Evolutionary conservation across 306 rosid species (phyloP), one percentile per base, ranked within the genome.

Genomic region (Vigna hirtella): DNA sequence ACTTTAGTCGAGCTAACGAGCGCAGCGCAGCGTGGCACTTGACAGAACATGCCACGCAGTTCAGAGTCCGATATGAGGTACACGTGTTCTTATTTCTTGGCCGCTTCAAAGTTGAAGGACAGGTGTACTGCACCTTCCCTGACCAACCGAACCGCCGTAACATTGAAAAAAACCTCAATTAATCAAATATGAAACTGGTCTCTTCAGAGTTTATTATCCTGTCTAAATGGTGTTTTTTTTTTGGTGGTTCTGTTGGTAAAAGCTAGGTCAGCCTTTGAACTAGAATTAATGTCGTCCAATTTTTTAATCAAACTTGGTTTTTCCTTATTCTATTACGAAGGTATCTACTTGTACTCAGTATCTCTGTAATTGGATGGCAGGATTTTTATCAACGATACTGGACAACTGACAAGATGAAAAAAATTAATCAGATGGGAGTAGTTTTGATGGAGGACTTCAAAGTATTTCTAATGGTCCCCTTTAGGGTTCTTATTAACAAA

Each of bases 331-430:
- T 73, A 38, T 36, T 36, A 6, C 1, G 7, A 36, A 36, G 42
- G 42, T 7, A 36, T 1, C 4, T 30, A 30, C 9, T 26, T 28
- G 26, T 40, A 28, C n/a, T 49, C 9, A 7, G 66, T 72, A 36
- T 30, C 17, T 45, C 13, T 12, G 15, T 32, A 48, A 17, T 18
- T 72, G 70, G 56, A 17, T 62, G 2, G 45, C 26, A 65, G 47
- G 30, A 42, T 63, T 79, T 73, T 53, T 34, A 72, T 28, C 59
- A 79, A 80, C 47, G 42, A 18, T 55, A 10, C n/a, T n/a, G 50
- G 61, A 38, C 73, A 79, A 9, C 40, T 30, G 49, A 64, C 16
- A 9, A 64, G 68, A 64, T 18, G 30, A 28, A 67, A 43, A 38
- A 73, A 38, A 73, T 55, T 32, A 64, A 50, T 11, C 15, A 2